These are phyloP conservation scores for Daldinia sp. DNA, from an alignment of 2,329 filamentous ascomycete species.

Conservation along the genomic window DNA sequence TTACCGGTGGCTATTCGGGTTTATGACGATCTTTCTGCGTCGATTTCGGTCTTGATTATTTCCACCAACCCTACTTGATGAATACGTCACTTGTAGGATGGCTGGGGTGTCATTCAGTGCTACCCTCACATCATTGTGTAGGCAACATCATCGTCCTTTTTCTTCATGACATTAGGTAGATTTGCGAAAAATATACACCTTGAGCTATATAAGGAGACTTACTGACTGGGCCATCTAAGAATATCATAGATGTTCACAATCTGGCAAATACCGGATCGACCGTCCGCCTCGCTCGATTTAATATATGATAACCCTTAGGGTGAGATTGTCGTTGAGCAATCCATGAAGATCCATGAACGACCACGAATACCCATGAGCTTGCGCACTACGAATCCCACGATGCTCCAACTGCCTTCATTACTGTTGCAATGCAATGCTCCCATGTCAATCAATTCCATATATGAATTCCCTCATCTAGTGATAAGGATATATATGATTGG, in stretches of 20 bases:
- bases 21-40: constrained; percentile 33
- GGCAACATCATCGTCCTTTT: constrained; percentile 14
- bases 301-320: constrained; percentile 4
- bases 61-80: constrained; percentile 31
- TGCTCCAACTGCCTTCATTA: not conserved
- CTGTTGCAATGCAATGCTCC: not conserved
- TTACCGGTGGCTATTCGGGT: constrained; percentile 37
- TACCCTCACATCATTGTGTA: constrained; percentile 32
- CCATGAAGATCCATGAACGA: too few species aligned
- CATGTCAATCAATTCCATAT: constrained; percentile 1
- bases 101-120: constrained; percentile 34
- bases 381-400: not conserved
- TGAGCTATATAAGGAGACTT: not conserved
- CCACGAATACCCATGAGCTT: too few species aligned
- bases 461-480: constrained; percentile 1
- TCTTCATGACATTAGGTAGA: not conserved
- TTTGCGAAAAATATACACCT: not conserved
- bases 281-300: constrained; percentile 5
- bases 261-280: constrained; percentile 7
- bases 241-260: not conserved
- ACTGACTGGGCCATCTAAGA: not conserved
- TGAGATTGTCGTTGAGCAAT: not conserved
- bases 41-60: constrained; percentile 30
- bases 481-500: not conserved
- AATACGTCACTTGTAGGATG: constrained; percentile 31